Evolutionary conservation across 2,329 filamentous ascomycete genomes (phyloP).

Genomic region (Botrytis porri): DNA sequence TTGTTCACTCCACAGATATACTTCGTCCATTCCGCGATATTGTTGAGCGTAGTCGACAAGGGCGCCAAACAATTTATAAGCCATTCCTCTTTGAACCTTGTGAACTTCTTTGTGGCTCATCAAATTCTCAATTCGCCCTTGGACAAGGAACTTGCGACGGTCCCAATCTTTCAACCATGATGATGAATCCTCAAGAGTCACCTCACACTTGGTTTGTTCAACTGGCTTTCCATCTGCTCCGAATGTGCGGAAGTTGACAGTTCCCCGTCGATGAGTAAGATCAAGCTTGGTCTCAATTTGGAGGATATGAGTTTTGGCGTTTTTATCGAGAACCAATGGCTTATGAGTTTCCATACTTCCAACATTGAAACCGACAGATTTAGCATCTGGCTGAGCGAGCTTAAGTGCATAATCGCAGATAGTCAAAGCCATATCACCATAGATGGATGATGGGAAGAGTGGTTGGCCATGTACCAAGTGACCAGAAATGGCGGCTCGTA

Average conservation of each 20-base stretch:
- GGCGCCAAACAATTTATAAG: conserved; percentile 66
- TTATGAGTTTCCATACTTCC: conserved; percentile 65
- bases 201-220: conserved; percentile 19
- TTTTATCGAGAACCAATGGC: conserved; percentile 55
- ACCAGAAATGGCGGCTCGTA: conserved; percentile 46
- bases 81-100: conserved; percentile 66
- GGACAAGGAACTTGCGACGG: conserved; percentile 36
- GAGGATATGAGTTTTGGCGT: conserved; percentile 20
- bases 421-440: conserved; percentile 59
- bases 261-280: conserved; percentile 19
- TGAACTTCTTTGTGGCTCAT: conserved; percentile 47
- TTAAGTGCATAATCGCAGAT: conserved; percentile 54
- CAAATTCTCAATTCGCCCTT: conserved; percentile 40
- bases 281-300: conserved; percentile 27
- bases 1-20: conserved; percentile 50
- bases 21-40: conserved; percentile 56
- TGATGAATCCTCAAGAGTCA: conserved; percentile 19
- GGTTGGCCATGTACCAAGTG: conserved; percentile 57
- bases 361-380: conserved; percentile 53
- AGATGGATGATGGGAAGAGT: conserved; percentile 49
- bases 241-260: conserved; percentile 23
- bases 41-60: conserved; percentile 53
- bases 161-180: conserved; percentile 20
- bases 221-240: conserved; percentile 22
- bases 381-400: conserved; percentile 35